Base-by-base conservation (phyloP, 176 grass and related monocot species). In the Luzula sylvatica region DNA sequence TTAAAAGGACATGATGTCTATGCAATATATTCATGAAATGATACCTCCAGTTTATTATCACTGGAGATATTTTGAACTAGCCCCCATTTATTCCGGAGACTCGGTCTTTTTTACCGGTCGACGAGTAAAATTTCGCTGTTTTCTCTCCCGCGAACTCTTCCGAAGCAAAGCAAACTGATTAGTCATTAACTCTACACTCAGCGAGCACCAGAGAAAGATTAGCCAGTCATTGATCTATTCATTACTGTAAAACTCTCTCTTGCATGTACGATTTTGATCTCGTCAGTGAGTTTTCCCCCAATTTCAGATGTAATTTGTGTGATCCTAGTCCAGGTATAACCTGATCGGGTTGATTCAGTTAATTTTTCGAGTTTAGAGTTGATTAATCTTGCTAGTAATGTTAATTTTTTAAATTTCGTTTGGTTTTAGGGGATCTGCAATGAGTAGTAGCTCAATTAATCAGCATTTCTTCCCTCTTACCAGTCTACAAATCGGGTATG, bases 391-490 rank as follows among this genome's bases (percentile, higher is more conserved):
- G 26, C 4, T 47, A 15, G 58, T 53, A 42, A 65, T 74, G 47
- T 41, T 42, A 24, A 55, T 47, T 51, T 63, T 40, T 45, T 50
- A 17, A 13, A 35, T 49, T 41, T 46, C 41, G n/a, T 18, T 9
- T 38, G 28, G 20, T 38, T 9, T 14, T 40, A 54, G 51, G 29
- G 11, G 25, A 42, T 56, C 46, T 26, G 52, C 28, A 25, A 52
- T 47, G 50, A 71, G 64, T 4, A 56, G 69, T 24, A 68, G 61
- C 49, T 42, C 55, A 61, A 60, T 49, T 35, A 59, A 71, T 58
- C 72, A 79, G 43, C 72, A 77, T 69, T 94, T 94, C 79, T 94
- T 87, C 58, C 79, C 79, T 23, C 88, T 94, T 8, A 94, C 83
- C 13, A 94, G 69, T 65, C 47, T 94, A 73, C 88, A 94, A 67